phyloP scores from a whole-genome alignment of 2,329 filamentous ascomycete species.

The Hymenoscyphus fructigenus region DNA sequence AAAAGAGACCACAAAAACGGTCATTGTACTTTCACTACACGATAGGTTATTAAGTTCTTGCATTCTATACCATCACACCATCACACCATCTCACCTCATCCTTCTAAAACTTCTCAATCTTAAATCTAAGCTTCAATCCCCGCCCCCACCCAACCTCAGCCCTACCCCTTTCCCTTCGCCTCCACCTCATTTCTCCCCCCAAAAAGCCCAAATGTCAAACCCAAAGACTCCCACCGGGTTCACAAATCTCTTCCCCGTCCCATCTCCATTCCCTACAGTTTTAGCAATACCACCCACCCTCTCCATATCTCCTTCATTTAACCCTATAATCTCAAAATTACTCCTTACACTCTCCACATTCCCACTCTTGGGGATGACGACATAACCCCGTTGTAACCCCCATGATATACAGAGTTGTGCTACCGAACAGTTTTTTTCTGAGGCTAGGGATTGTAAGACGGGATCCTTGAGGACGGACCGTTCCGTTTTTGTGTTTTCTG shows the following conservation, averaged over 20 bases:
- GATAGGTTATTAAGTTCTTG: background rate
- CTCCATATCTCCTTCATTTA: conserved; percentile 60
- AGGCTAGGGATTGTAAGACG: conserved; percentile 58
- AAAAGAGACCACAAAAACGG: background rate
- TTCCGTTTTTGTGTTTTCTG: conserved; percentile 41
- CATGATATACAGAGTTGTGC: conserved; percentile 68
- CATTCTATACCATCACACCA: background rate
- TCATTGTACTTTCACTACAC: background rate
- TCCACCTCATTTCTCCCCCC: background rate
- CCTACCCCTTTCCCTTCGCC: background rate
- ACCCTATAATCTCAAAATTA: conserved; percentile 65
- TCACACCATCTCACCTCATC: background rate
- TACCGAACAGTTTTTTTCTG: conserved; percentile 59
- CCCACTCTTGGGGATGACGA: conserved; percentile 71
- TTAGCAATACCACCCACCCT: conserved; percentile 55
- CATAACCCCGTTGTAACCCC: conserved; percentile 65
- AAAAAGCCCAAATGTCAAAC: conserved; percentile 55
- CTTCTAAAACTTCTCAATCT: background rate
- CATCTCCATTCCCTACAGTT: conserved; percentile 37
- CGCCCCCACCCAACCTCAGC: no score
- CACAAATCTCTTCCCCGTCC: conserved; percentile 66
- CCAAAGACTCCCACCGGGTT: conserved; percentile 80
- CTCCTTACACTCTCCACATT: conserved; percentile 65
- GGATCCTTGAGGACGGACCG: conserved; percentile 59
- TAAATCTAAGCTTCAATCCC: background rate